These are phyloP conservation scores for Botryosphaeria dothidea DNA, from an alignment of 2,329 filamentous ascomycete species.

Conservation along the genomic window DNA sequence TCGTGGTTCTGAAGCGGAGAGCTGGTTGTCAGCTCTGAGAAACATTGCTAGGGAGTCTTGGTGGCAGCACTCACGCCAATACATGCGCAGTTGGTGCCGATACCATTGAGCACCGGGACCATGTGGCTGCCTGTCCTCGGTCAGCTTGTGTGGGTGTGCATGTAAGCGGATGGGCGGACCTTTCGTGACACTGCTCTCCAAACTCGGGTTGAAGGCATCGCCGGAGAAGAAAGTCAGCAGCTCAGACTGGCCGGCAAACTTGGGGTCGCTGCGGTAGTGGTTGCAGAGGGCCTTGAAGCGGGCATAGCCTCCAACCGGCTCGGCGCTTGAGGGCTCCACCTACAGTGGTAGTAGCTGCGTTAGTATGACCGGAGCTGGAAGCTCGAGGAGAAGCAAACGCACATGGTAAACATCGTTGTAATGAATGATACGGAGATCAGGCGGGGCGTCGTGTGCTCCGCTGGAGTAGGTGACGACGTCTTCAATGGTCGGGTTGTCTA, in stretches of 20 bases:
- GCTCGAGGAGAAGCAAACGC: neutral
- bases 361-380: neutral
- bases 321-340: constrained; percentile 70
- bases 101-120: constrained; percentile 78
- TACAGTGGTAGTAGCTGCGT: constrained; percentile 25
- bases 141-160: neutral
- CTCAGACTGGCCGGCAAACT: constrained; percentile 63
- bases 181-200: constrained; percentile 88
- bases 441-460: constrained; percentile 48
- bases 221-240: constrained; percentile 84
- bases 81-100: constrained; percentile 78
- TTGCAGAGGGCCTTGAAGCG: constrained; percentile 79
- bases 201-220: constrained; percentile 87
- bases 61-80: constrained; percentile 63
- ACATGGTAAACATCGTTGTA: constrained; percentile 91
- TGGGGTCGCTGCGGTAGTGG: constrained; percentile 66
- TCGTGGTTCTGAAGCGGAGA: constrained; percentile 70
- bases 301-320: constrained; percentile 79
- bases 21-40: neutral
- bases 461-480: constrained; percentile 44
- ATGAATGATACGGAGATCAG: constrained; percentile 80
- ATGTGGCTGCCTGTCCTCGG: constrained; percentile 68
- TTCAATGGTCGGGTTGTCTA: constrained; percentile 29
- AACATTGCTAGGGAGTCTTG: neutral
- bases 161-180: constrained; percentile 48